phyloP scores from a whole-genome alignment of 2,329 filamentous ascomycete species.

The Didymella pomorum region DNA sequence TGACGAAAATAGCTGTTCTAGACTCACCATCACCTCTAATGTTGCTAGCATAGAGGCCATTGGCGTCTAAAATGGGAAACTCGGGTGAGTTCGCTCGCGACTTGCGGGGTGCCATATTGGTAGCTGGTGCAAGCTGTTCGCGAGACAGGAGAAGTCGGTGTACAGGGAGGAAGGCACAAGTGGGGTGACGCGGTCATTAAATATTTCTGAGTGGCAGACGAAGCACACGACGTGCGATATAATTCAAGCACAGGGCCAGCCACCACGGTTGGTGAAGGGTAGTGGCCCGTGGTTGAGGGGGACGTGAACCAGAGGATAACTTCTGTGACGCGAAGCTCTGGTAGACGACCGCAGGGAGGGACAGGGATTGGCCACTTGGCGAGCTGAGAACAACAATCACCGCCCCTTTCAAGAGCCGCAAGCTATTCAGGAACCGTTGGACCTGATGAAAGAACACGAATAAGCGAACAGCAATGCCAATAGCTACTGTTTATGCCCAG shows the following conservation, averaged over 20 bases:
- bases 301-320: slow-evolving; percentile 35
- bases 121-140: slow-evolving; percentile 35
- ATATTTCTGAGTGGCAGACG: slow-evolving; percentile 15
- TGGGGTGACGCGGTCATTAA: slow-evolving; percentile 43
- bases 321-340: slow-evolving; percentile 45
- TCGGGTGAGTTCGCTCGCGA: slow-evolving; percentile 49
- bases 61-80: slow-evolving; percentile 64
- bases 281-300: slow-evolving; percentile 31
- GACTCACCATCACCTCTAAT: slow-evolving; percentile 70
- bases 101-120: slow-evolving; percentile 45
- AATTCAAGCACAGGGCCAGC: slow-evolving; percentile 29
- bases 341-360: slow-evolving; percentile 26
- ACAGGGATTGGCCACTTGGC: slow-evolving; percentile 29
- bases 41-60: slow-evolving; percentile 66
- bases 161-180: slow-evolving; percentile 35
- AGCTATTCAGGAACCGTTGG: slow-evolving; percentile 16
- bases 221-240: slow-evolving; percentile 21
- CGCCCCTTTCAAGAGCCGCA: slow-evolving; percentile 25
- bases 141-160: slow-evolving; percentile 46
- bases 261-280: slow-evolving; percentile 38
- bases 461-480: slow-evolving; percentile 23
- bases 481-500: slow-evolving; percentile 14
- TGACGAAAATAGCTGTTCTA: slow-evolving; percentile 22
- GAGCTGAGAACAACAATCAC: slow-evolving; percentile 31
- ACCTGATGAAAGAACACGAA: slow-evolving; percentile 20